Percentiles rank a stretch among this genome's conserved stretches.
phyloP scores from a whole-genome alignment of 345 rosid species.

The Pelargonium nanum region DNA sequence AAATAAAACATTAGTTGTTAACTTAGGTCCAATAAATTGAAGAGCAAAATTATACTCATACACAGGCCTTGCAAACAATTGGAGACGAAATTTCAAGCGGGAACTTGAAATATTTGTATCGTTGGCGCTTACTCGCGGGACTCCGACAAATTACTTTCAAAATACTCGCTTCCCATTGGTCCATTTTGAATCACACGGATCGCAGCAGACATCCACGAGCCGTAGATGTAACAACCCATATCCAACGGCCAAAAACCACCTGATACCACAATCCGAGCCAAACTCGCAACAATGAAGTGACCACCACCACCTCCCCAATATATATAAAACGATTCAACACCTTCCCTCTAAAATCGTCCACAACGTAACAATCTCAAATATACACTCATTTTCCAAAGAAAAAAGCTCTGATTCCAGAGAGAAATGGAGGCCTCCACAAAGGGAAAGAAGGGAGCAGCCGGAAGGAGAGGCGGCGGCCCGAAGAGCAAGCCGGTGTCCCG shows the following conservation, averaged over 20 bases:
- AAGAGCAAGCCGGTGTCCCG: slow-evolving; percentile 23
- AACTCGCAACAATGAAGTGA: background rate
- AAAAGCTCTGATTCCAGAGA: background rate
- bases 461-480: slow-evolving; percentile 27
- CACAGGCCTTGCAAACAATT: too few relatives aligned
- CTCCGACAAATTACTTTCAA: background rate
- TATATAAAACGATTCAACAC: background rate
- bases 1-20: too few relatives aligned
- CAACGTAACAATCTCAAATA: too few relatives aligned
- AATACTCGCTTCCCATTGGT: background rate
- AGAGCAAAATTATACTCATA: too few relatives aligned
- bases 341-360: background rate
- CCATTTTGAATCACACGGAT: slow-evolving; percentile 1
- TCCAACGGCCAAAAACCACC: background rate
- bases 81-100: background rate
- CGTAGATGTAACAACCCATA: background rate
- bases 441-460: slow-evolving; percentile 27
- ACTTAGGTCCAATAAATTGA: too few relatives aligned
- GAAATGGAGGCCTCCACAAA: slow-evolving; percentile 17
- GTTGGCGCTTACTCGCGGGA: background rate
- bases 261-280: background rate
- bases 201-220: background rate
- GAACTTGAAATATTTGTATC: background rate
- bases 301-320: background rate
- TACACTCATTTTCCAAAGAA: background rate